These are phyloP conservation scores for Epichloe gansuensis DNA, from an alignment of 2,329 filamentous ascomycete species.

Conservation along the genomic window DNA sequence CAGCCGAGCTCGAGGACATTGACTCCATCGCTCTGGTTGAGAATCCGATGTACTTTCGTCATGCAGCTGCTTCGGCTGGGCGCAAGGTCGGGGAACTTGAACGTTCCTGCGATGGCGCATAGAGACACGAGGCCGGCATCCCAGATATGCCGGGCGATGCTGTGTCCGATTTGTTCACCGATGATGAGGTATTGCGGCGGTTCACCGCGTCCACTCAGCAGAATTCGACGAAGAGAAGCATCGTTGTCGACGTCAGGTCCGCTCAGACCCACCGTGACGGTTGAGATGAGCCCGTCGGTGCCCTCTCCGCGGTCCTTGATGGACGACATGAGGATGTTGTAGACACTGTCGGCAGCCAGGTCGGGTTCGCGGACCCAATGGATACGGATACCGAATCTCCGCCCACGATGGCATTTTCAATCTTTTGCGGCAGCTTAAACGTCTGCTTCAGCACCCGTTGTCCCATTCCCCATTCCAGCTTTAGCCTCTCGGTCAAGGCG, in stretches of 20 bases:
- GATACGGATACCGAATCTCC: constrained; percentile 17
- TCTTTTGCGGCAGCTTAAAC: constrained; percentile 16
- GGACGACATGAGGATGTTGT: constrained; percentile 15
- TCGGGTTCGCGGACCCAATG: constrained; percentile 14
- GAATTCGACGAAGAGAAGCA: constrained; percentile 18
- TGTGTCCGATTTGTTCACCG: constrained; percentile 47
- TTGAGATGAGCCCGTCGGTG: constrained; percentile 28
- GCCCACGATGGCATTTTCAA: constrained; percentile 14
- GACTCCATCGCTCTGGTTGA: constrained; percentile 17
- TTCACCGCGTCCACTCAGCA: constrained; percentile 13
- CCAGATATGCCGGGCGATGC: constrained; percentile 48
- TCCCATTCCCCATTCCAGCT: constrained; percentile 20
- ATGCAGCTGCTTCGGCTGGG: constrained; percentile 18
- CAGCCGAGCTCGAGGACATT: constrained; percentile 43
- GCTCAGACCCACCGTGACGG: constrained; percentile 27
- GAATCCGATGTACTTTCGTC: constrained; percentile 17
- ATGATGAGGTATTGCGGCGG: constrained; percentile 25
- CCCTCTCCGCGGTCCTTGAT: constrained; percentile 10
- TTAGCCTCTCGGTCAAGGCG: constrained; percentile 14
- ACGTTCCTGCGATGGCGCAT: constrained; percentile 20
- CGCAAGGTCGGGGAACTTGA: constrained; percentile 14
- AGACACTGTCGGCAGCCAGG: constrained; percentile 15
- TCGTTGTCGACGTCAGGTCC: constrained; percentile 12
- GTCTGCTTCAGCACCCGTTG: constrained; percentile 29
- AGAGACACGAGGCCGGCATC: constrained; percentile 40